These are phyloP conservation scores for Beauveria sp. DNA, from an alignment of 2,329 filamentous ascomycete genomes.

Conservation along the genomic window DNA sequence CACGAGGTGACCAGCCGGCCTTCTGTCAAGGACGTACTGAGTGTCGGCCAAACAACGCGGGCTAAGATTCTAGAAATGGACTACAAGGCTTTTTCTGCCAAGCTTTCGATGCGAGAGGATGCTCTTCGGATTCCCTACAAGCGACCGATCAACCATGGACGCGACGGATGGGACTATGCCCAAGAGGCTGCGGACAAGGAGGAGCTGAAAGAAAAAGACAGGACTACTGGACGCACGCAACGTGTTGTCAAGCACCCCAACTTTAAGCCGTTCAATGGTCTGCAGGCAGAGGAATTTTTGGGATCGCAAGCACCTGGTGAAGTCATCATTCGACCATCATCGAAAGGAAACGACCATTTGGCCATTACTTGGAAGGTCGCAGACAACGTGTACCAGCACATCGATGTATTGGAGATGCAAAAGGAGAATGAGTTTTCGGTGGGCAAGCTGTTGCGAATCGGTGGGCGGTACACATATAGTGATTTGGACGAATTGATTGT, in stretches of 20 bases:
- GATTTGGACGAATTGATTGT: conserved; percentile 97
- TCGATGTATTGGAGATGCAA: conserved; percentile 92
- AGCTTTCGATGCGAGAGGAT: conserved; percentile 78
- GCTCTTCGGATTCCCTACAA: conserved; percentile 66
- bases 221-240: conserved; percentile 75
- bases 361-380: conserved; percentile 98
- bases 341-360: conserved; percentile 90
- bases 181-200: conserved; percentile 79
- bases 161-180: conserved; percentile 78
- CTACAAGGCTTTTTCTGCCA: conserved; percentile 74
- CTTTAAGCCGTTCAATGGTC: conserved; percentile 87
- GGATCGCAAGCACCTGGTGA: conserved; percentile 81
- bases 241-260: conserved; percentile 97
- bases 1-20: conserved; percentile 71
- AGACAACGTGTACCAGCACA: conserved; percentile 93
- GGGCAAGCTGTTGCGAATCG: conserved; percentile 76
- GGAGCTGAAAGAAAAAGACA: conserved; percentile 77
- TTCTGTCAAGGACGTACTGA: conserved; percentile 66
- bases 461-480: conserved; percentile 82
- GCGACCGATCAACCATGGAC: conserved; percentile 61
- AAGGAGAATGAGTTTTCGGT: conserved; percentile 97
- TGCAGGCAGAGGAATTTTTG: conserved; percentile 88
- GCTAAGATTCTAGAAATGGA: conserved; percentile 86
- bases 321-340: conserved; percentile 90
- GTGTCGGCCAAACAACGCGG: conserved; percentile 74